Evolutionary conservation across 2,329 filamentous ascomycete species (phyloP).

Genomic region (Arthroderma sp.): DNA sequence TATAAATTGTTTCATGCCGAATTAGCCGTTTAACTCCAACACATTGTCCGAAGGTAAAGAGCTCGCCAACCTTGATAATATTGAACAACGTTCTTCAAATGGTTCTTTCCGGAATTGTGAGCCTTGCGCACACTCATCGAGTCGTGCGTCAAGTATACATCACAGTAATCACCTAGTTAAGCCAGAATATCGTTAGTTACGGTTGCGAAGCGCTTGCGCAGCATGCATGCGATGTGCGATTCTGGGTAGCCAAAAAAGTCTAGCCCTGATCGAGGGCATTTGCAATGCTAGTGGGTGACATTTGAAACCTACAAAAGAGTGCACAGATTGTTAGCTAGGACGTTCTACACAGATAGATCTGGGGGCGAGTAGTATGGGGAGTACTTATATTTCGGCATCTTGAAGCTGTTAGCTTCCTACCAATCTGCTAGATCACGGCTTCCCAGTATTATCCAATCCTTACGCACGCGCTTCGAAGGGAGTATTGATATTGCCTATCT

Average conservation of each 20-base stretch:
- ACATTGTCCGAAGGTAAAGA: slow-evolving; percentile 7
- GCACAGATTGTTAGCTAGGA: slow-evolving; percentile 27
- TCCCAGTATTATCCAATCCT: too few species aligned
- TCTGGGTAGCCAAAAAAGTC: slow-evolving; percentile 2
- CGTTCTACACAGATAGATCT: neutral
- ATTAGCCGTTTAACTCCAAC: neutral
- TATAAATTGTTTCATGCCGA: slow-evolving; percentile 21
- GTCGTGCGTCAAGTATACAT: slow-evolving; percentile 99
- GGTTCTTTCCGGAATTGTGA: slow-evolving; percentile 92
- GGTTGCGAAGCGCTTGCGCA: neutral
- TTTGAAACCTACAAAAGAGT: slow-evolving; percentile 54
- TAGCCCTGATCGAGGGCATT: neutral
- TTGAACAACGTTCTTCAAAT: slow-evolving; percentile 91
- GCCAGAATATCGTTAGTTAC: slow-evolving; percentile 3
- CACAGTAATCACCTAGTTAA: slow-evolving; percentile 73
- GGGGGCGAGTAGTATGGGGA: slow-evolving; percentile 1
- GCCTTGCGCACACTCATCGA: slow-evolving; percentile 99
- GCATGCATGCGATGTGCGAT: slow-evolving; percentile 6
- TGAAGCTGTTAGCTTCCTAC: slow-evolving; percentile 21
- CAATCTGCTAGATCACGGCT: neutral
- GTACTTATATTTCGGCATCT: slow-evolving; percentile 77
- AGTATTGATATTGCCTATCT: too few species aligned
- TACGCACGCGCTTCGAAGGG: too few species aligned
- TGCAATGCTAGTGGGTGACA: slow-evolving; percentile 8
- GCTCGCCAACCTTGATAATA: slow-evolving; percentile 72